A percentile compares a stretch with the other conserved stretches of the same genome.
phyloP scores from a whole-genome alignment of 2,329 filamentous ascomycete genomes.

The Pestalotiopsis sp. region DNA sequence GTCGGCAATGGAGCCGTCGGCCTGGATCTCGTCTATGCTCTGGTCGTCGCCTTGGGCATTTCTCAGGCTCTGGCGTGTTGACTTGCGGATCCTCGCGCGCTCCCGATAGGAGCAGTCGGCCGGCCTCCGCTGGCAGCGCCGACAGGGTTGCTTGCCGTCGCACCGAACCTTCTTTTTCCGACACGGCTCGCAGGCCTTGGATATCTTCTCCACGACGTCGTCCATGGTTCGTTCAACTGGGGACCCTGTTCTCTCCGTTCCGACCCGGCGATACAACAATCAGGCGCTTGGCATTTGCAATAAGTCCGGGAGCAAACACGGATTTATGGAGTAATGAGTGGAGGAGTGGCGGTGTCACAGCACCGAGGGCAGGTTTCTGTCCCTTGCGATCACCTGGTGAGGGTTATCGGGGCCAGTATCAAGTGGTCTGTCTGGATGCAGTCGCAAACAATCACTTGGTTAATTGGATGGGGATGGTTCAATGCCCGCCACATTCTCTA shows the following conservation, averaged over 20 bases:
- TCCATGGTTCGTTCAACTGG: background rate
- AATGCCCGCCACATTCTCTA: too few relatives aligned
- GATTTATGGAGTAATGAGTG: slow-evolving; percentile 5
- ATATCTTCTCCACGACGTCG: slow-evolving; percentile 1
- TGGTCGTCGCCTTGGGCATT: background rate
- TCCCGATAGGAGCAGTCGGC: background rate
- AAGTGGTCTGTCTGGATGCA: too few relatives aligned
- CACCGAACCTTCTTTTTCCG: slow-evolving; percentile 6
- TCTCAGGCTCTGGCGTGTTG: background rate
- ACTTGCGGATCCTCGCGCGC: background rate
- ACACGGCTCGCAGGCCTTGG: slow-evolving; percentile 5
- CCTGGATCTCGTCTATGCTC: background rate
- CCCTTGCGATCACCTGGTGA: background rate
- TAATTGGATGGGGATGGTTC: too few relatives aligned
- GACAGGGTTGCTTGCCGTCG: slow-evolving; percentile 5
- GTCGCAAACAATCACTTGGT: too few relatives aligned
- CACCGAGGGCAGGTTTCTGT: background rate
- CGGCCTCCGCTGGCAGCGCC: background rate
- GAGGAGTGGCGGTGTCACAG: background rate
- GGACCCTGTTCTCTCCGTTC: background rate
- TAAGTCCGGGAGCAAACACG: background rate
- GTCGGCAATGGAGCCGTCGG: background rate
- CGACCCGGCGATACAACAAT: background rate
- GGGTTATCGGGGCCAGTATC: too few relatives aligned
- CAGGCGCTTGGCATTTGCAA: background rate